Conservation (phyloP, 1,284 basidiomycete species). For the Athelia sp. region DNA sequence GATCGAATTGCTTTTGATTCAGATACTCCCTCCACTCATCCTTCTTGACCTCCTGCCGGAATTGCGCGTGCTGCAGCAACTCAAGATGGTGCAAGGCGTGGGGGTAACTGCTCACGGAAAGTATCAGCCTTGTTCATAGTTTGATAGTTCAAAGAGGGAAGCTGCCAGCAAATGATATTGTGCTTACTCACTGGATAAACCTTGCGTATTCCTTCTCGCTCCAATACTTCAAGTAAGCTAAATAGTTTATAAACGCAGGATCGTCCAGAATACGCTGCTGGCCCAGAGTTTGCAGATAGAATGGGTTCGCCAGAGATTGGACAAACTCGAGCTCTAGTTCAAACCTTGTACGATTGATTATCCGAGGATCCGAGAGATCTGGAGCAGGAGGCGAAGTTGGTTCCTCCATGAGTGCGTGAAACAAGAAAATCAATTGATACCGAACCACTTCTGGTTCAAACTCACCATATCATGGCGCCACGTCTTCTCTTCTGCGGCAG, state of each 20-base stretch:
- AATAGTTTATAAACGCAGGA: slow-evolving; percentile 82
- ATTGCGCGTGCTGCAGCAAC: slow-evolving; percentile 68
- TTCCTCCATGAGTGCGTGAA: not conserved
- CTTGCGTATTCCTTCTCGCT: slow-evolving; percentile 85
- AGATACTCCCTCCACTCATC: slow-evolving; percentile 73
- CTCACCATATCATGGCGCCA: no score
- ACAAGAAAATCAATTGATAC: no score
- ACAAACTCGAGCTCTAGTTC: slow-evolving; percentile 93
- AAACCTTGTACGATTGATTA: slow-evolving; percentile 78
- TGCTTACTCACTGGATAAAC: slow-evolving; percentile 73
- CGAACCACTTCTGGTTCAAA: no score
- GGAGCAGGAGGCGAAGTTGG: slow-evolving; percentile 16
- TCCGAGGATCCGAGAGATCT: slow-evolving; percentile 57
- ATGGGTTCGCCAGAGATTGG: slow-evolving; percentile 92
- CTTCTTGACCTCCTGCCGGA: slow-evolving; percentile 73
- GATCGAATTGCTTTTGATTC: slow-evolving; percentile 80
- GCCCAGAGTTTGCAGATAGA: slow-evolving; percentile 84
- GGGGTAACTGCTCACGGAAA: slow-evolving; percentile 56
- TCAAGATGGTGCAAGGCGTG: slow-evolving; percentile 83
- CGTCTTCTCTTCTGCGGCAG: no score
- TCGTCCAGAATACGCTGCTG: slow-evolving; percentile 83
- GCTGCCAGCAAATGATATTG: no score
- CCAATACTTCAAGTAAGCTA: slow-evolving; percentile 86
- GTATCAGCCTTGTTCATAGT: slow-evolving; percentile 8
- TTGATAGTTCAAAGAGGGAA: slow-evolving; percentile 1